Percentiles rank a stretch among this genome's conserved stretches.
Evolutionary conservation across 176 grass and related monocot species (phyloP).

Genomic region (Paspalum notatum): DNA sequence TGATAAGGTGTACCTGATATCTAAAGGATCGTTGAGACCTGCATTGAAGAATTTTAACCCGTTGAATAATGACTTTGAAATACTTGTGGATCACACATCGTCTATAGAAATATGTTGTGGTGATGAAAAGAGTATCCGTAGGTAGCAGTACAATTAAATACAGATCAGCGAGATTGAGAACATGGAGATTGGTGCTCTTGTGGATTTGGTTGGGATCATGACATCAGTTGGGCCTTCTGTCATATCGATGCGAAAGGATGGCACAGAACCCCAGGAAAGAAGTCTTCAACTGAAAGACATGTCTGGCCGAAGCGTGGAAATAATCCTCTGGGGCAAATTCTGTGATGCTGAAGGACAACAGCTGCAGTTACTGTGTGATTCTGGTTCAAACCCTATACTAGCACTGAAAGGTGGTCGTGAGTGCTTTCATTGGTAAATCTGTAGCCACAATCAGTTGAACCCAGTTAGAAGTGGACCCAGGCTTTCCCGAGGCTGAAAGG

Average conservation of each 20-base stretch:
- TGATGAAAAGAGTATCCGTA: slow-evolving; percentile 69
- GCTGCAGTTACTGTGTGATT: slow-evolving; percentile 69
- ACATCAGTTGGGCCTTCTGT: slow-evolving; percentile 61
- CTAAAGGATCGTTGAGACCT: slow-evolving; percentile 58
- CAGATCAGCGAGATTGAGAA: slow-evolving; percentile 73
- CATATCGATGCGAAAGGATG: slow-evolving; percentile 62
- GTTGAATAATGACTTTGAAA: slow-evolving; percentile 81
- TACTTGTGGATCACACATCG: slow-evolving; percentile 50
- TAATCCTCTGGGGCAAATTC: slow-evolving; percentile 81
- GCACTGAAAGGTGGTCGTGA: slow-evolving; percentile 60
- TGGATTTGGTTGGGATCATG: slow-evolving; percentile 84
- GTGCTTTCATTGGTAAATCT: slow-evolving; percentile 67
- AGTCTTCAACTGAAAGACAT: slow-evolving; percentile 82
- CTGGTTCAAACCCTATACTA: slow-evolving; percentile 66
- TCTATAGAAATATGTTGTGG: slow-evolving; percentile 58
- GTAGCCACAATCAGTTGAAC: slow-evolving; percentile 51
- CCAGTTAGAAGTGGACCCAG: slow-evolving; percentile 73
- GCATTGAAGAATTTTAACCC: slow-evolving; percentile 65
- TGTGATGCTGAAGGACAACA: slow-evolving; percentile 67
- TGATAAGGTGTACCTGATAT: slow-evolving; percentile 83
- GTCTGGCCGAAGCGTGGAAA: slow-evolving; percentile 72
- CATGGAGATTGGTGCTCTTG: slow-evolving; percentile 50
- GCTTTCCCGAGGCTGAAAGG: slow-evolving; percentile 54
- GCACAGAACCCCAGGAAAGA: slow-evolving; percentile 55
- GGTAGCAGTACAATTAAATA: slow-evolving; percentile 65